Evolutionary conservation across 352 stramenopile species (phyloP).

Genomic region (Globisporangium okanoganense): DNA sequence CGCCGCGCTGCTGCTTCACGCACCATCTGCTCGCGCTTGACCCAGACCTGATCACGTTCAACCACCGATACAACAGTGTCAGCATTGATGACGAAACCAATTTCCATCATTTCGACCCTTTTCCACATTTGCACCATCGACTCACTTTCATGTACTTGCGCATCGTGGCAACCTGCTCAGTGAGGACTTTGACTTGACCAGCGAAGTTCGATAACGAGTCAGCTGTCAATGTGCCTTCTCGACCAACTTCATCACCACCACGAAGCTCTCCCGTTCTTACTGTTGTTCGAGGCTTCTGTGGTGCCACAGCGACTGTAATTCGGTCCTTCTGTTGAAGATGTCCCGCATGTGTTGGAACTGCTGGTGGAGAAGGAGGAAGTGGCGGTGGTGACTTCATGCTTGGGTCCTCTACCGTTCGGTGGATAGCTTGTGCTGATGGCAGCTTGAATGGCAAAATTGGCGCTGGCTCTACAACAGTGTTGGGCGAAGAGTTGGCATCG

Average conservation of each 20-base stretch:
- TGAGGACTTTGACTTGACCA: constrained; percentile 25
- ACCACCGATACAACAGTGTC: not conserved
- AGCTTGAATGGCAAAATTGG: not conserved
- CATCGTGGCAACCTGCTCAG: constrained; percentile 48
- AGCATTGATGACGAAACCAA: not conserved
- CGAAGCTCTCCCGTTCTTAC: not conserved
- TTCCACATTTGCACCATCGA: not conserved
- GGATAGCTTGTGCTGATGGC: not conserved
- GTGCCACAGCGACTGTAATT: not conserved
- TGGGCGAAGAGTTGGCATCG: not conserved
- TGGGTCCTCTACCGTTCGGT: not conserved
- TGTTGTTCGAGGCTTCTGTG: not conserved
- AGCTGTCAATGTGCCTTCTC: not conserved
- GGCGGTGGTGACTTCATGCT: not conserved
- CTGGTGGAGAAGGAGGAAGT: constrained; percentile 3
- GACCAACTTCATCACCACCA: no score
- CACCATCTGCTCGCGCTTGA: constrained; percentile 63
- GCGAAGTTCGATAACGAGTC: constrained; percentile 5
- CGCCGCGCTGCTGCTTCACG: constrained; percentile 38
- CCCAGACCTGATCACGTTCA: constrained; percentile 35
- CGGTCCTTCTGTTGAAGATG: not conserved
- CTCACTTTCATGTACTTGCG: constrained; percentile 75
- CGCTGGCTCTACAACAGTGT: not conserved
- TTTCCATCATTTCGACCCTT: not conserved
- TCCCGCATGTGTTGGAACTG: not conserved